phyloP scores from a whole-genome alignment of 2,329 filamentous ascomycete genomes.

The Scedosporium aurantiacum region DNA sequence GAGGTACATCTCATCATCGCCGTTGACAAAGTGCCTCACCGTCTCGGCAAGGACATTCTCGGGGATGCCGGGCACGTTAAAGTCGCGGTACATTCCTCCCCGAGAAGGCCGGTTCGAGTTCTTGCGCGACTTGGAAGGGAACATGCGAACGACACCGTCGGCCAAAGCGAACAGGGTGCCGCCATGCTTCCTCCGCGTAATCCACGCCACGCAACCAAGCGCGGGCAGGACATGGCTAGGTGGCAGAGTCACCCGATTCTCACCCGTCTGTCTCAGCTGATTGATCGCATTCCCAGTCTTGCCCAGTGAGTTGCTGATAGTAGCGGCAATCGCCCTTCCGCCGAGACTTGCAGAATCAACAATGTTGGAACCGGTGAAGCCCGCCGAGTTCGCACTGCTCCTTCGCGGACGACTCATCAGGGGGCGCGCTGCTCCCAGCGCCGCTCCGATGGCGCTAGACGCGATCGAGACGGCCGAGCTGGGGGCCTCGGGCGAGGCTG shows the following conservation, averaged over 20 bases:
- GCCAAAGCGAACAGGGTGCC: slow-evolving; percentile 50
- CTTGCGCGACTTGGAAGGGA: slow-evolving; percentile 48
- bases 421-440: slow-evolving; percentile 56
- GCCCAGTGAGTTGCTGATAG: slow-evolving; percentile 62
- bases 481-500: slow-evolving; percentile 34
- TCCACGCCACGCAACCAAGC: slow-evolving; percentile 53
- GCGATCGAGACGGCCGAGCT: slow-evolving; percentile 55
- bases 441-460: slow-evolving; percentile 58
- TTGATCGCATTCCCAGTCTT: slow-evolving; percentile 61
- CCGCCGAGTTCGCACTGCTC: slow-evolving; percentile 27
- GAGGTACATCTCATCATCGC: slow-evolving; percentile 39
- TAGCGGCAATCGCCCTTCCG: slow-evolving; percentile 59
- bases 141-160: slow-evolving; percentile 55
- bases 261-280: slow-evolving; percentile 61
- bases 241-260: slow-evolving; percentile 63
- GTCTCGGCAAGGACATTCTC: slow-evolving; percentile 47
- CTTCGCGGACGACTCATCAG: slow-evolving; percentile 45
- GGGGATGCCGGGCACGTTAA: slow-evolving; percentile 52
- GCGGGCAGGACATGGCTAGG: slow-evolving; percentile 40
- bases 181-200: slow-evolving; percentile 50
- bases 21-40: slow-evolving; percentile 40
- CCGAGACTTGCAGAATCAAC: slow-evolving; percentile 54
- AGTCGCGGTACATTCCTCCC: slow-evolving; percentile 51
- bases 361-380: slow-evolving; percentile 9
- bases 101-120: slow-evolving; percentile 42